Evolutionary conservation across 2,329 filamentous ascomycete genomes (phyloP), one percentile per base, ranked within the genome.

Genomic region (Trichoderma simmonsii): DNA sequence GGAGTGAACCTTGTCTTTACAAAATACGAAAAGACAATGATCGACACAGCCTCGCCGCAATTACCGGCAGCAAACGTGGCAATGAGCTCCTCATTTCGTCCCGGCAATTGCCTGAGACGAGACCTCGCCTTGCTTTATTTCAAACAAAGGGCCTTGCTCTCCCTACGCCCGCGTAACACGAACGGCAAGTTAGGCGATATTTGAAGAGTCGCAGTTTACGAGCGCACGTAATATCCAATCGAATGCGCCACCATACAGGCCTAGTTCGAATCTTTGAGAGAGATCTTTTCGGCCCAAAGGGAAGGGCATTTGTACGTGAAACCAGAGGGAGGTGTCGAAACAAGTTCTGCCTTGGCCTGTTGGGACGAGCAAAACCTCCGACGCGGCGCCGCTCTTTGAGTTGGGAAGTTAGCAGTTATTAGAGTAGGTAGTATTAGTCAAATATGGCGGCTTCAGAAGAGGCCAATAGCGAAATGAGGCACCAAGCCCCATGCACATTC

Each of bases 171-270:
- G 51, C 32, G 63, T 66, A 54, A 56, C 51, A 57, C 51, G 48
- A 32, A 32, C 48, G 28, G 63, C 51, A 28, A 6, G n/a, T 36
- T 66, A 66, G 63, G 63, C 63, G 63, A 66, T 57, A 66, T 66
- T 66, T 57, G 51, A 28, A 66, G 30, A 56, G 48, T 66, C 63
- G 63, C 63, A 66, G 30, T 66, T 66, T 54, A 56, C 63, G 62
- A 54, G 62, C 63, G 43, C n/a, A 24, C n/a, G 39, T n/a, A 39
- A 34, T 30, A 30, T 30, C 63, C 63, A 65, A 65, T 65, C 30
- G 63, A 56, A 34, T 66, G 63, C 63, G 63, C 63, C 63, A 57
- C 63, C 39, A 18, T 66, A 32, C 21, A 32, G 32, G 32, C 63
- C 11, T 65, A 66, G 63, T 15, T 56, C 14, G 63, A 26, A 66